Conservation (phyloP, 257 asterid species). For the Dorcoceras hygrometricum region DNA sequence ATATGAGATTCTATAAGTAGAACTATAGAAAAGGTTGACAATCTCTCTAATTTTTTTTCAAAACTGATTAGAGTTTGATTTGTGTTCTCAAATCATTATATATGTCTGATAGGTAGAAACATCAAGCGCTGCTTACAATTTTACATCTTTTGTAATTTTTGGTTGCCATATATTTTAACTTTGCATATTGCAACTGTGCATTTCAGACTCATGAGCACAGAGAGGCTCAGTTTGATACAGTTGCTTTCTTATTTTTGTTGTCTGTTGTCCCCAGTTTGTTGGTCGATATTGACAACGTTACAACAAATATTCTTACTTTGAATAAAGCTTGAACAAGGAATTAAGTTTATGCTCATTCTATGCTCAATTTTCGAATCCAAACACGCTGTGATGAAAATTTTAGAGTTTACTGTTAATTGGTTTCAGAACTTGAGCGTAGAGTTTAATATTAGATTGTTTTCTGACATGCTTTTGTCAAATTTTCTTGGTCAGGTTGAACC, state of each 20-base stretch:
- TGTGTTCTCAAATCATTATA: background rate
- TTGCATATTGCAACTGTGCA: background rate
- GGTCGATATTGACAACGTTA: background rate
- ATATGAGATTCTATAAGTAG: background rate
- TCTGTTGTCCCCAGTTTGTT: background rate
- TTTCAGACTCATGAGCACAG: background rate
- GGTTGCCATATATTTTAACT: background rate
- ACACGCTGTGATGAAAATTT: background rate
- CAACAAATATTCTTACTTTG: background rate
- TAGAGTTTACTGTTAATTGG: background rate
- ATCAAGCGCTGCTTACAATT: background rate
- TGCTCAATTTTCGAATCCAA: background rate
- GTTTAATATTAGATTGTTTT: too few species aligned
- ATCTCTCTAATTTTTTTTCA: background rate
- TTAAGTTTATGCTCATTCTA: background rate
- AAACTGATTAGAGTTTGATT: background rate
- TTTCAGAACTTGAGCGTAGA: background rate
- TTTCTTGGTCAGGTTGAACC: conserved; percentile 73
- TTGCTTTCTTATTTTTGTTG: background rate
- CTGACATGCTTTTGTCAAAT: background rate
- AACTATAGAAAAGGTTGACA: background rate
- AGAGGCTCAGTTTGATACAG: background rate
- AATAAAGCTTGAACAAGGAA: background rate
- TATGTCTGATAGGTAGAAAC: background rate
- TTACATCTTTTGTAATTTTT: background rate